Conservation (phyloP, 192 early-diverging fungal species). For the Coemansia sp. region DNA sequence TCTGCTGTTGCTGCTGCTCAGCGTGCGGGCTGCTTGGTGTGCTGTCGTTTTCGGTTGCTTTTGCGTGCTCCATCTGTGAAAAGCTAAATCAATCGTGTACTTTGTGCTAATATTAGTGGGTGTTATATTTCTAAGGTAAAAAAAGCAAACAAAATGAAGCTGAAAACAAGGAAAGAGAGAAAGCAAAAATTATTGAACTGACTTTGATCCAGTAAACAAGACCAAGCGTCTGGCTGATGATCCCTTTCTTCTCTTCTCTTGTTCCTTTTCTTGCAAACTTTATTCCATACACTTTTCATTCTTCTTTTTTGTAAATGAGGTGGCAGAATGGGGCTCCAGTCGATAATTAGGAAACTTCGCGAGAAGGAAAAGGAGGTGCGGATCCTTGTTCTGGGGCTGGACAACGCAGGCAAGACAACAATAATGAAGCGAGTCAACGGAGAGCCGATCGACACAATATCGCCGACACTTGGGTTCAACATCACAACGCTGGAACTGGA, state of each 20-base stretch:
- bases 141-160: not conserved
- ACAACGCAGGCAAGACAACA: slow-evolving; percentile 99
- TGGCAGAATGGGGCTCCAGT: slow-evolving; percentile 84
- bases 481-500: slow-evolving; percentile 85
- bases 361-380: slow-evolving; percentile 94
- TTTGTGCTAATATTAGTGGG: not conserved
- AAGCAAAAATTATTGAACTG: not conserved
- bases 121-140: not conserved
- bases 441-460: slow-evolving; percentile 85
- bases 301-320: not conserved
- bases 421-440: slow-evolving; percentile 95
- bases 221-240: not conserved
- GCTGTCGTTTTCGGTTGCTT: not conserved
- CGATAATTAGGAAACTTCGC: slow-evolving; percentile 91
- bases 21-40: not conserved
- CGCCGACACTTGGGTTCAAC: slow-evolving; percentile 97
- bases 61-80: not conserved
- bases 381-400: slow-evolving; percentile 91
- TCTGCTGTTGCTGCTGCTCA: not conserved
- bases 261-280: not conserved
- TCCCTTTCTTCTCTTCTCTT: not conserved
- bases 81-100: too few species aligned
- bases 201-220: not conserved
- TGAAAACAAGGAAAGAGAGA: not conserved
- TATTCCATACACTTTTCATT: not conserved